phyloP scores from a whole-genome alignment of 2,329 filamentous ascomycete genomes.

The Colletotrichum chlorophyti region DNA sequence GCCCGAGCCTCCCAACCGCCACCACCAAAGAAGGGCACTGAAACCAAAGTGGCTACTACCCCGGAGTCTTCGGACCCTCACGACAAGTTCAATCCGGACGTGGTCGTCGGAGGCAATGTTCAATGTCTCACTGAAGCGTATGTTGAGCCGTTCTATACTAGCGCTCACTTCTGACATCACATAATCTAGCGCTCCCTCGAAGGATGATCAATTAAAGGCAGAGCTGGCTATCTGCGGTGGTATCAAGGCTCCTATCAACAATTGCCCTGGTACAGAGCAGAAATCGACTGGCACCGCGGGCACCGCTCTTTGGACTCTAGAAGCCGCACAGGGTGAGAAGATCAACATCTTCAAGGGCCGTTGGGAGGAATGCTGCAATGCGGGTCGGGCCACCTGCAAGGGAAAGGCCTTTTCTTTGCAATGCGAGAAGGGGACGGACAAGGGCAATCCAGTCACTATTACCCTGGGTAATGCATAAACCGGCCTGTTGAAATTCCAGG shows the following conservation, averaged over 20 bases:
- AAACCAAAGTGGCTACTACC: not conserved
- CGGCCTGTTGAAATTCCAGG: too few species aligned
- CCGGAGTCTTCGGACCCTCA: not conserved
- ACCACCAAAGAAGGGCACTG: not conserved
- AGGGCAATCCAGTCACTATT: not conserved
- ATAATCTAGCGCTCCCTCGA: not conserved
- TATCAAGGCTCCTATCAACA: not conserved
- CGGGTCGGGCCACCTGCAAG: not conserved
- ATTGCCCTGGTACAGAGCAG: not conserved
- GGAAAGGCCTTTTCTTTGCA: not conserved
- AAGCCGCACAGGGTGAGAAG: not conserved
- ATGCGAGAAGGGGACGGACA: not conserved
- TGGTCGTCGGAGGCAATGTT: not conserved
- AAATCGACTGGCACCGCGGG: not conserved
- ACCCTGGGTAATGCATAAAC: not conserved
- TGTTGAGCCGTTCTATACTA: not conserved
- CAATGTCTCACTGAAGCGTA: not conserved
- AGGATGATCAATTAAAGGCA: not conserved
- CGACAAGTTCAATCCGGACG: not conserved
- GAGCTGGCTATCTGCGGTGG: not conserved
- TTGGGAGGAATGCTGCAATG: not conserved
- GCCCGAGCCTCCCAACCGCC: not conserved
- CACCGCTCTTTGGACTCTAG: not conserved
- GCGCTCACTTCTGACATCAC: not conserved
- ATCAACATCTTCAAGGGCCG: constrained; percentile 1